Conservation (phyloP, 2,329 filamentous ascomycete genomes). For the Clarireedia monteithiana region DNA sequence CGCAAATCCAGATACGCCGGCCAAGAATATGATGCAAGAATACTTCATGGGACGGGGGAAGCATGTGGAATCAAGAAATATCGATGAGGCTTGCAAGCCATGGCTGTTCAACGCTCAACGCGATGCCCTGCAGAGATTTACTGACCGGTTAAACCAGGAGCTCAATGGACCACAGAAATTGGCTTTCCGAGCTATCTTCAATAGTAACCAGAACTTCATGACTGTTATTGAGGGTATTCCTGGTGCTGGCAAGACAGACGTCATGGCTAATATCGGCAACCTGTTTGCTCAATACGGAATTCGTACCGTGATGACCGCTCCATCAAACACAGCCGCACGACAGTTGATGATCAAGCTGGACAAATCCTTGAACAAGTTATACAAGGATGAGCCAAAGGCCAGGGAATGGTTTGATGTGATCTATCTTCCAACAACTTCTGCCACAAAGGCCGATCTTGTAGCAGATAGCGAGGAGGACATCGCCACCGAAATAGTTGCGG, state of each 20-base stretch:
- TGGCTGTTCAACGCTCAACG: neutral
- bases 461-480: neutral
- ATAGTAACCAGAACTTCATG: neutral
- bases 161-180: neutral
- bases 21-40: neutral
- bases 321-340: slow-evolving; percentile 6
- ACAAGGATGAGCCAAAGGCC: neutral
- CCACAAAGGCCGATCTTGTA: neutral
- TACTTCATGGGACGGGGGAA: neutral
- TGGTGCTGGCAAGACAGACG: slow-evolving; percentile 12
- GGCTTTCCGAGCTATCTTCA: neutral
- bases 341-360: neutral
- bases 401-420: neutral
- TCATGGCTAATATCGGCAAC: neutral
- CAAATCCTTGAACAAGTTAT: neutral
- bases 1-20: neutral
- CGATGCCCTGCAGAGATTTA: neutral
- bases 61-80: neutral
- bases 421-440: neutral
- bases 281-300: neutral
- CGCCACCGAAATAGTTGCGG: neutral
- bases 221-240: slow-evolving; percentile 9
- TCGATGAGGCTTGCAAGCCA: neutral
- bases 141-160: neutral
- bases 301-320: neutral